A percentile compares a stretch with the other conserved stretches of the same genome.
Conservation (phyloP, 441 rosid species). For the Cnidoscolus chayamansa region DNA sequence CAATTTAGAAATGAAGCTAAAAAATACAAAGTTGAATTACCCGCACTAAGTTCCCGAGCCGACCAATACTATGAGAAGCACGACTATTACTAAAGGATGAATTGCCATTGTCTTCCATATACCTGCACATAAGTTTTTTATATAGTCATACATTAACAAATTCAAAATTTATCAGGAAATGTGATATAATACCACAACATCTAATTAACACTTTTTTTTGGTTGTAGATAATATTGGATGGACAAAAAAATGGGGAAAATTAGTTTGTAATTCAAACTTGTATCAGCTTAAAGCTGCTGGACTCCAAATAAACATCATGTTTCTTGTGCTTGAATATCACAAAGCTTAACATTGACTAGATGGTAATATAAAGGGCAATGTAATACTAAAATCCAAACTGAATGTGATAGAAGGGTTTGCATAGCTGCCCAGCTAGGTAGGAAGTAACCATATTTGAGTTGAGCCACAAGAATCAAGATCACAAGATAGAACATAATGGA, state of each 20-base stretch:
- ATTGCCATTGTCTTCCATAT: conserved; percentile 50
- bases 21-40: conserved; percentile 35
- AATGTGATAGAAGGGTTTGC: neutral
- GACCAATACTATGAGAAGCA: conserved; percentile 74
- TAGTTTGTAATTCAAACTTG: neutral
- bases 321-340: neutral
- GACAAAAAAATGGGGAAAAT: neutral
- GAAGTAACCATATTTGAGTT: neutral
- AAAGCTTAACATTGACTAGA: neutral
- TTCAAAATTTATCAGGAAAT: no score
- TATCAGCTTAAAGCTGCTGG: neutral
- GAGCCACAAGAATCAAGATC: neutral
- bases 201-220: no score
- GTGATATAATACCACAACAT: no score
- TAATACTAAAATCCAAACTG: neutral
- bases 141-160: neutral
- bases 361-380: no score
- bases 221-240: neutral
- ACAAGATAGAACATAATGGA: neutral
- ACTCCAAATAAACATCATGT: neutral
- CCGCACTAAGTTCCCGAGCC: conserved; percentile 70
- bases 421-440: neutral
- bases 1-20: neutral
- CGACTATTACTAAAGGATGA: conserved; percentile 52
- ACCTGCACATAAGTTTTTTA: conserved; percentile 36